Evolutionary conservation across 192 early-diverging fungal genomes (phyloP), one percentile per base, ranked within the genome.

Genomic region (Backusella tuberculispora): DNA sequence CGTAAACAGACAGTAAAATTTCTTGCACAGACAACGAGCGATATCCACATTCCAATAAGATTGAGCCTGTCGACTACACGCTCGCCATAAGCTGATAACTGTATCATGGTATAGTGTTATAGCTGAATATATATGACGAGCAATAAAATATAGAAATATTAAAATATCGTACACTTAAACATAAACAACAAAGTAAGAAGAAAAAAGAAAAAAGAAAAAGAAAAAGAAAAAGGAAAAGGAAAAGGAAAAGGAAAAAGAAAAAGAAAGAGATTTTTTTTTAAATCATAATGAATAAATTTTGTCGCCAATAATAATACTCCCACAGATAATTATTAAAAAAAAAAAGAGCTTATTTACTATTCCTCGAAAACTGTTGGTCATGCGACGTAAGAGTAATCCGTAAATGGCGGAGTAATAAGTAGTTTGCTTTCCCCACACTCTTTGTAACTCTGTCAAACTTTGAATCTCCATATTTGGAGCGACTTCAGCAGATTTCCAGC

Each of bases 21-120:
- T 43, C 80, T 46, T 44, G 45, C 44, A 67, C 75, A 81, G 15
- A 81, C 37, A 6, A 77, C 19, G 47, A 76, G 66, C 10, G 75
- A 50, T 29, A 77, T 34, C 53, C 75, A 81, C 75, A 74, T 76
- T 29, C 72, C 71, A 40, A 81, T 77, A 72, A 81, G 76, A 26
- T 76, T 74, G 44, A 81, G 19, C n/a, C 76, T 41, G 64, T 81
- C 75, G 15, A 81, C 46, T 5, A 81, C 80, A 21, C 75, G 66
- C 13, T 50, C 74, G 29, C 75, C 71, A 71, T 81, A 81, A 6
- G 60, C 34, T 69, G 75, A 69, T 13, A 81, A 56, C 34, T 76
- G 43, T 12, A 64, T 64, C 80, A 81, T 81, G 10, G 14, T 71
- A 6, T 72, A 2, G 37, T 60, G 53, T 60, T 60, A 60, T 60